These are phyloP conservation scores for Hymenoscyphus scutula DNA, from an alignment of 2,329 filamentous ascomycete genomes.

Conservation along the genomic window DNA sequence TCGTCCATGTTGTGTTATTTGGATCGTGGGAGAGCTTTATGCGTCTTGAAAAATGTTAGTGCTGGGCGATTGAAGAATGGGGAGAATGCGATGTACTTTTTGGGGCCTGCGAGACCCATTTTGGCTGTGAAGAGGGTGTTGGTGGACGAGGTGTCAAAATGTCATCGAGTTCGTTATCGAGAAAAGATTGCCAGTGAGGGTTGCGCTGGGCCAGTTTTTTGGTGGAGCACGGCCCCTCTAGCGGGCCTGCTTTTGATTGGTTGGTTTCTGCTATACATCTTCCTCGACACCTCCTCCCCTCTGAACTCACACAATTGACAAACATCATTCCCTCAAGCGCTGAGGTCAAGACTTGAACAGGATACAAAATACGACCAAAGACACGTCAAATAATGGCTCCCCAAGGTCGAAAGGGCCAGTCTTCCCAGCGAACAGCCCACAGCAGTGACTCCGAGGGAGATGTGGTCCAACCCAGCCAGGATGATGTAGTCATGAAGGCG, in stretches of 20 bases:
- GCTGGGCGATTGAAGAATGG: constrained; percentile 31
- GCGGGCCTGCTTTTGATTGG: constrained; percentile 25
- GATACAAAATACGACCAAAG: not conserved
- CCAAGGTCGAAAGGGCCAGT: constrained; percentile 18
- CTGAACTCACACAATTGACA: not conserved
- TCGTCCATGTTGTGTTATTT: constrained; percentile 92
- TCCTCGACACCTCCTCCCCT: not conserved
- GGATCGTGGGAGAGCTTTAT: constrained; percentile 82
- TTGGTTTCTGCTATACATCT: not conserved
- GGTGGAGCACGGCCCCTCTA: constrained; percentile 16
- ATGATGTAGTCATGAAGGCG: constrained; percentile 1
- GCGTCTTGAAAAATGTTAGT: constrained; percentile 46
- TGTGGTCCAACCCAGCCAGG: not conserved
- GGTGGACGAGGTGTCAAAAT: not conserved
- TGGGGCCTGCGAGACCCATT: constrained; percentile 69
- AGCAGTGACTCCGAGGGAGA: constrained; percentile 21
- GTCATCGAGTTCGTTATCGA: constrained; percentile 17
- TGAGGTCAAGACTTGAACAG: not conserved
- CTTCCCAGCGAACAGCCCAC: not conserved
- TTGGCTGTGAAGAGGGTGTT: constrained; percentile 14
- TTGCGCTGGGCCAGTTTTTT: constrained; percentile 20
- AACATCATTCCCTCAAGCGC: not conserved
- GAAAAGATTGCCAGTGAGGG: constrained; percentile 23
- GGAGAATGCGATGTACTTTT: constrained; percentile 51
- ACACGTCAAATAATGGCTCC: constrained; percentile 22